Evolutionary conservation across 495 filamentous ascomycete species (phyloP), one percentile per base, ranked within the genome.

Genomic region (Xylaria acuta): DNA sequence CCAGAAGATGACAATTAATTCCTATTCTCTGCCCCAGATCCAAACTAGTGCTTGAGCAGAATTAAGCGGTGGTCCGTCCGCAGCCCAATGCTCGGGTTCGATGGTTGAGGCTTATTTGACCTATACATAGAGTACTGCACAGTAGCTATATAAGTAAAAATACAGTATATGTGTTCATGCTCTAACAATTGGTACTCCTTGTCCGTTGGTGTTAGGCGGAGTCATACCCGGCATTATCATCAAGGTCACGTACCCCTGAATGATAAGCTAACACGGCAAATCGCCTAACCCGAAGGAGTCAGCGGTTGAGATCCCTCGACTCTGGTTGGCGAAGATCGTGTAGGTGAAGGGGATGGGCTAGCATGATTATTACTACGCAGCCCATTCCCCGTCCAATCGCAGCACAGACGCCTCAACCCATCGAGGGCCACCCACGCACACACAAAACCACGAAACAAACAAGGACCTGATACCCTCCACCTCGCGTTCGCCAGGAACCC

Each of bases 331-430:
- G 34, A 71, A 45, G 67, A 25, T 41, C 38, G 47, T 43, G 22
- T 51, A 70, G 27, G 64, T 47, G 64, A 67, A 67, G 49, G 64
- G 64, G 49, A 41, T 3, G 32, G 64, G 18, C 64, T 41, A 49
- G 64, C 47, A 54, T 53, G 51, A 71, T 64, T 54, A 34, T 64
- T 71, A 71, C 69, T 71, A 64, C 60, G 60, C 60, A 56, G 69
- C 47, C 69, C 41, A 27, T 36, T n/a, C 47, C 36, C 25, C 34
- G 56, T 32, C 67, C 67, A 69, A 69, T 69, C 16, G 67, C 40
- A 60, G 25, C 36, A 22, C 53, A n/a, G 56, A 34, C 38, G 54
- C 53, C 67, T 60, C 54, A 59, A 54, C 67, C 54, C 67, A 41
- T 43, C 49, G 49, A 43, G 47, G 27, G 18, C 63, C 45, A 40